These are phyloP conservation scores for Alternaria sp. DNA, from an alignment of 2,329 filamentous ascomycete genomes.

Conservation along the genomic window DNA sequence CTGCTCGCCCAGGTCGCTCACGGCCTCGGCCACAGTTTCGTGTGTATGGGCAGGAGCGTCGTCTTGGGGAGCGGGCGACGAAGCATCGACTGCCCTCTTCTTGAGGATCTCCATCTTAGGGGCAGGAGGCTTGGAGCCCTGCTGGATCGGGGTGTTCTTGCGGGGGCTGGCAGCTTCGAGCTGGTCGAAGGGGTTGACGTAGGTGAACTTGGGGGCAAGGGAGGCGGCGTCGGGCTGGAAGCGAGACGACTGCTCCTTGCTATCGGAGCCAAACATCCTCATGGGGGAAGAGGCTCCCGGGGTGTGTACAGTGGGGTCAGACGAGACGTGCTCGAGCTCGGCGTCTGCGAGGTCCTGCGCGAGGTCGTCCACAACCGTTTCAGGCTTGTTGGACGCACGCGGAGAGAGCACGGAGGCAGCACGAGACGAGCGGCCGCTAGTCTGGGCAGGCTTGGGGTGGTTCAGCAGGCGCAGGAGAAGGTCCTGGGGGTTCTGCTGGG, in stretches of 20 bases:
- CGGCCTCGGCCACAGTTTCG: constrained; percentile 74
- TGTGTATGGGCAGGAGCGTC: constrained; percentile 36
- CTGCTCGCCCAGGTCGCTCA: constrained; percentile 68
- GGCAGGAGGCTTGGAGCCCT: constrained; percentile 26
- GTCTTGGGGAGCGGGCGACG: constrained; percentile 35
- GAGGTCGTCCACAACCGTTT: constrained; percentile 53
- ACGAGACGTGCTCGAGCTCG: constrained; percentile 48
- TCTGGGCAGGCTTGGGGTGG: constrained; percentile 63
- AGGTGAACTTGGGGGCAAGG: constrained; percentile 65
- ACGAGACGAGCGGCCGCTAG: constrained; percentile 34
- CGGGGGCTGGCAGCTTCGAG: constrained; percentile 70
- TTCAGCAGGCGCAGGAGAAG: constrained; percentile 87
- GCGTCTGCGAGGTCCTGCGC: constrained; percentile 55
- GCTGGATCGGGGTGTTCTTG: constrained; percentile 50
- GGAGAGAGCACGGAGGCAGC: constrained; percentile 38
- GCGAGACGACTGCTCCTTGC: constrained; percentile 48
- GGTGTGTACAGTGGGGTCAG: constrained; percentile 35
- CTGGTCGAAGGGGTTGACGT: constrained; percentile 75
- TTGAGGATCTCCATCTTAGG: constrained; percentile 56
- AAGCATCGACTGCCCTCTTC: constrained; percentile 49
- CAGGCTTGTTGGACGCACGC: constrained; percentile 46
- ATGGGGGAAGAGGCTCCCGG: constrained; percentile 38
- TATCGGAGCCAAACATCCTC: constrained; percentile 49
- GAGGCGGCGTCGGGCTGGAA: constrained; percentile 36
- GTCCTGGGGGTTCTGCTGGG: constrained; percentile 69